Percentiles rank a stretch among this genome's conserved stretches.
phyloP scores from a whole-genome alignment of 768 basidiomycete genomes.

The Pulveroboletus sp. region DNA sequence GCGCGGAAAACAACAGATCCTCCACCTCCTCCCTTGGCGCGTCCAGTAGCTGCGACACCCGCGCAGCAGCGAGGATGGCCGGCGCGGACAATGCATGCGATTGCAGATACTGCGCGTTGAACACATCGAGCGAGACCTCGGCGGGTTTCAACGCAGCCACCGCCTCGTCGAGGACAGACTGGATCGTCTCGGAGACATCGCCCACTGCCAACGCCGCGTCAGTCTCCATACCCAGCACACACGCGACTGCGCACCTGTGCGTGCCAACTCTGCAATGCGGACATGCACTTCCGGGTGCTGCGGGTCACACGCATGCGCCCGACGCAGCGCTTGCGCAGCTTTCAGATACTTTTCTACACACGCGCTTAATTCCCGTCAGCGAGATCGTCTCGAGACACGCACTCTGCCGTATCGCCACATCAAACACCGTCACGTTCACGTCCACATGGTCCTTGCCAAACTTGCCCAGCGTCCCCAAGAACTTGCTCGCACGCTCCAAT shows the following conservation, averaged over 20 bases:
- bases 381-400: slow-evolving; percentile 23
- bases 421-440: slow-evolving; percentile 73
- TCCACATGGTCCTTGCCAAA: slow-evolving; percentile 55
- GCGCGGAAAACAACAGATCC: slow-evolving; percentile 46
- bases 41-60: slow-evolving; percentile 47
- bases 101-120: slow-evolving; percentile 78
- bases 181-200: slow-evolving; percentile 46
- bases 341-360: slow-evolving; percentile 74
- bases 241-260: slow-evolving; percentile 40
- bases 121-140: slow-evolving; percentile 57
- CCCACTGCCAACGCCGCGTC: slow-evolving; percentile 35
- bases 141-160: slow-evolving; percentile 54
- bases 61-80: slow-evolving; percentile 64
- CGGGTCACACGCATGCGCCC: slow-evolving; percentile 50
- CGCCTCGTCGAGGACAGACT: slow-evolving; percentile 46
- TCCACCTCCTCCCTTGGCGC: slow-evolving; percentile 61
- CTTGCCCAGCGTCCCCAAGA: slow-evolving; percentile 60
- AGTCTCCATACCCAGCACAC: background rate
- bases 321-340: slow-evolving; percentile 65
- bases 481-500: slow-evolving; percentile 72
- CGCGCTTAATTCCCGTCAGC: background rate
- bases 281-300: slow-evolving; percentile 69
- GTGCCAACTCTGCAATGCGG: slow-evolving; percentile 63
- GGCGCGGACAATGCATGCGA: slow-evolving; percentile 46
- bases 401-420: slow-evolving; percentile 83